phyloP scores from a whole-genome alignment of 2,329 filamentous ascomycete genomes.

The Colletotrichum viniferum region DNA sequence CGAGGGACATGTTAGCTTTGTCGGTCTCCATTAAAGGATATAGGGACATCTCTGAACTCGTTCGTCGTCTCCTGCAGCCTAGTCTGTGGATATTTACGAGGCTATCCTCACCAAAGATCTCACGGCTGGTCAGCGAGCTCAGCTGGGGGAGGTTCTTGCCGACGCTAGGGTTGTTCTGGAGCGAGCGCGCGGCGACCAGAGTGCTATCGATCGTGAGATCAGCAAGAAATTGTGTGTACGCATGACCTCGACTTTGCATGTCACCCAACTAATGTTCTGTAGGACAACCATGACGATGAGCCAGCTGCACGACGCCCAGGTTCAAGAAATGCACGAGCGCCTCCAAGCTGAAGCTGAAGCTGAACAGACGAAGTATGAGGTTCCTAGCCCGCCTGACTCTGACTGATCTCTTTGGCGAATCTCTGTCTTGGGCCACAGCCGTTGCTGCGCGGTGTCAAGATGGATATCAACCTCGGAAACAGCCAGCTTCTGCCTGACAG shows the following conservation, averaged over 20 bases:
- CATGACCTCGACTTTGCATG: not conserved
- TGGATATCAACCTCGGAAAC: too few species aligned
- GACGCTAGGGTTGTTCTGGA: not conserved
- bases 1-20: not conserved
- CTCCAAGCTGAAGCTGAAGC: not conserved
- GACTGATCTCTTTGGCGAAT: not conserved
- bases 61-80: not conserved
- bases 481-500: too few species aligned
- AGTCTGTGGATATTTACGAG: not conserved
- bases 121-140: not conserved
- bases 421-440: too few species aligned
- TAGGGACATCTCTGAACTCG: not conserved
- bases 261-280: not conserved
- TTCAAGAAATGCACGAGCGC: not conserved
- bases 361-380: not conserved
- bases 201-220: not conserved
- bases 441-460: too few species aligned
- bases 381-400: not conserved
- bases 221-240: not conserved
- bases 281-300: not conserved
- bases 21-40: not conserved
- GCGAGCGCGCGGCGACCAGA: not conserved
- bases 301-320: not conserved
- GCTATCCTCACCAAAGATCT: not conserved
- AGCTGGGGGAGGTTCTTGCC: not conserved